Percentiles rank a stretch among this genome's conserved stretches.
phyloP scores from a whole-genome alignment of 306 rosid species.

The Lathyrus oleraceus region DNA sequence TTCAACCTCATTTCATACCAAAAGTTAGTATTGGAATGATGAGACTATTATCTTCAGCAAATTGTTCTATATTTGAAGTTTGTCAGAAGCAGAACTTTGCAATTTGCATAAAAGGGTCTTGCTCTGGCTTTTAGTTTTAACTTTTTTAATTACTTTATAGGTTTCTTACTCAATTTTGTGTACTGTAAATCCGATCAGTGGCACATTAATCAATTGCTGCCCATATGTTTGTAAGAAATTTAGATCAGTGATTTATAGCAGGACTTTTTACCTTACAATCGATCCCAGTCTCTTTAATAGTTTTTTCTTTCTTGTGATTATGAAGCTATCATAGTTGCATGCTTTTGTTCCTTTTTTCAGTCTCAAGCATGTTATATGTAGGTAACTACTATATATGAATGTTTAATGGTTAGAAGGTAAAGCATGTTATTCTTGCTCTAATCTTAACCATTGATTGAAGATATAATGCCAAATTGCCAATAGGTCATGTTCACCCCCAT shows the following conservation, averaged over 20 bases:
- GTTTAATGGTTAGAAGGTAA: neutral
- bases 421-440: neutral
- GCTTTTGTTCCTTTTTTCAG: neutral
- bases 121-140: slow-evolving; percentile 24
- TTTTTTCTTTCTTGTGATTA: neutral
- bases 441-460: neutral
- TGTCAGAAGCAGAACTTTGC: slow-evolving; percentile 25
- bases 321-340: neutral
- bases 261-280: slow-evolving; percentile 23
- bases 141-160: slow-evolving; percentile 26
- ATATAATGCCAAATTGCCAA: neutral
- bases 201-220: slow-evolving; percentile 27
- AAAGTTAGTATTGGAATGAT: slow-evolving; percentile 24
- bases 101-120: slow-evolving; percentile 32
- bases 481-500: neutral
- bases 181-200: slow-evolving; percentile 33
- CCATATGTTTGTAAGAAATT: slow-evolving; percentile 37
- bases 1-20: slow-evolving; percentile 17
- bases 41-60: slow-evolving; percentile 27
- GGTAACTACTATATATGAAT: neutral
- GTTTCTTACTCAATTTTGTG: slow-evolving; percentile 41
- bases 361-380: neutral
- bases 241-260: slow-evolving; percentile 32
- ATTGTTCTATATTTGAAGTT: slow-evolving; percentile 17
- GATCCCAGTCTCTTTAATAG: slow-evolving; percentile 13